phyloP scores from a whole-genome alignment of 2,329 filamentous ascomycete genomes.

The Xylaria sp. region DNA sequence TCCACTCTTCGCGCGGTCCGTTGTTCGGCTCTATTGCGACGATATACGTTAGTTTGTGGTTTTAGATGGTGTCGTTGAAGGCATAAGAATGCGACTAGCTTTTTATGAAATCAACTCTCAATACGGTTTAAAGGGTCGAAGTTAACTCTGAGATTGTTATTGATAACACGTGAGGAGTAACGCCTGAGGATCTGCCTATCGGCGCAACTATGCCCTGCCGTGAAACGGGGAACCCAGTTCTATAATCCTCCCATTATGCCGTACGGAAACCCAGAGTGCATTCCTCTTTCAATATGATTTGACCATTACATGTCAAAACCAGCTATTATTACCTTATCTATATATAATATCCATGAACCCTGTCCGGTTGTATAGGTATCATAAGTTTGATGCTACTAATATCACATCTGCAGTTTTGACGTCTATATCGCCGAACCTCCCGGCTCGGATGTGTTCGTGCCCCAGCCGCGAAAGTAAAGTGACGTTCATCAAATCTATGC shows the following conservation, averaged over 20 bases:
- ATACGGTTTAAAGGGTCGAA: neutral
- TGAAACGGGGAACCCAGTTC: neutral
- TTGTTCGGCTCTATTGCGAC: slow-evolving; percentile 2
- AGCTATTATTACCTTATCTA: neutral
- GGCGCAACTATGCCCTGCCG: neutral
- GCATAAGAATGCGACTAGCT: neutral
- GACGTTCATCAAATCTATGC: neutral
- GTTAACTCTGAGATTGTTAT: neutral
- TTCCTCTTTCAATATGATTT: neutral
- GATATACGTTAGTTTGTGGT: neutral
- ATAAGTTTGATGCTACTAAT: neutral
- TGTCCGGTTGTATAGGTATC: no score
- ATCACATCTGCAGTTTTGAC: neutral
- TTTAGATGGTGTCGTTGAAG: neutral
- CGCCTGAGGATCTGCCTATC: neutral
- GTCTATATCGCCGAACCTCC: neutral
- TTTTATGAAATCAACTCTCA: neutral
- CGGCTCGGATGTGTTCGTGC: neutral
- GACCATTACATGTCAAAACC: neutral
- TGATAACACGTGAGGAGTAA: neutral
- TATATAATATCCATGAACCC: neutral
- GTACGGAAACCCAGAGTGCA: neutral
- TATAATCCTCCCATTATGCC: neutral
- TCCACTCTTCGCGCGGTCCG: neutral
- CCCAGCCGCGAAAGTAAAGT: no score